Evolutionary conservation across 2,329 filamentous ascomycete species (phyloP).

Genomic region (Cytospora piceicola): DNA sequence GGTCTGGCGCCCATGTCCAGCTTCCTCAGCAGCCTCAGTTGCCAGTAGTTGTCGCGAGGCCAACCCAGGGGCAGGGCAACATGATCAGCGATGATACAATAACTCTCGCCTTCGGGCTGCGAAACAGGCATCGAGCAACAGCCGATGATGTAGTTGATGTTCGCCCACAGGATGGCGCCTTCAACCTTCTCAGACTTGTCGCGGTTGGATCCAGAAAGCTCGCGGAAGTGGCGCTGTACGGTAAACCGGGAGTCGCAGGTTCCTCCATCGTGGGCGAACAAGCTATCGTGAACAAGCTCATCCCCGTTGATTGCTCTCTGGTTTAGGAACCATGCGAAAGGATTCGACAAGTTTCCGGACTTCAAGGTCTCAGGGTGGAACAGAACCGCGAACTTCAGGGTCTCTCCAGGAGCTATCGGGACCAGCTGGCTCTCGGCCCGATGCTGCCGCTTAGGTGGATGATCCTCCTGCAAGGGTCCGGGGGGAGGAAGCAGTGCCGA

Average conservation of each 20-base stretch:
- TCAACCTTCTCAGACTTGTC: slow-evolving; percentile 18
- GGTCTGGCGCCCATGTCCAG: background rate
- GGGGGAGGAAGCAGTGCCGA: background rate
- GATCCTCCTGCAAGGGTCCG: background rate
- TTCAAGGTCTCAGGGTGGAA: slow-evolving; percentile 2
- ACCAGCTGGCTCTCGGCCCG: background rate
- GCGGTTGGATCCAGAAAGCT: background rate
- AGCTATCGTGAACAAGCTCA: background rate
- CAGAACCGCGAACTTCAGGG: slow-evolving; percentile 3
- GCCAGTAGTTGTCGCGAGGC: slow-evolving; percentile 35
- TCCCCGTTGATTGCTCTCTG: background rate
- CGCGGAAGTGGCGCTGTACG: background rate
- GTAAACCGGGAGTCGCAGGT: background rate
- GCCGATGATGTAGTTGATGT: slow-evolving; percentile 33
- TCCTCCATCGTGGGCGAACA: slow-evolving; percentile 13
- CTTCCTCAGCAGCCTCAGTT: slow-evolving; percentile 29
- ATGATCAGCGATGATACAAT: slow-evolving; percentile 32
- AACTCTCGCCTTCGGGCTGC: background rate
- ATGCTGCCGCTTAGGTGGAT: background rate
- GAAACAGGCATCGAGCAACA: slow-evolving; percentile 28
- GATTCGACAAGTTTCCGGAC: background rate
- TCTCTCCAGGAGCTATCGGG: background rate
- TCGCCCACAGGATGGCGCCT: slow-evolving; percentile 31
- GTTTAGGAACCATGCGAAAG: background rate
- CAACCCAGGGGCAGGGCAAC: slow-evolving; percentile 33